Evolutionary conservation across 345 rosid genomes (phyloP).

Genomic region (Acer campestre): DNA sequence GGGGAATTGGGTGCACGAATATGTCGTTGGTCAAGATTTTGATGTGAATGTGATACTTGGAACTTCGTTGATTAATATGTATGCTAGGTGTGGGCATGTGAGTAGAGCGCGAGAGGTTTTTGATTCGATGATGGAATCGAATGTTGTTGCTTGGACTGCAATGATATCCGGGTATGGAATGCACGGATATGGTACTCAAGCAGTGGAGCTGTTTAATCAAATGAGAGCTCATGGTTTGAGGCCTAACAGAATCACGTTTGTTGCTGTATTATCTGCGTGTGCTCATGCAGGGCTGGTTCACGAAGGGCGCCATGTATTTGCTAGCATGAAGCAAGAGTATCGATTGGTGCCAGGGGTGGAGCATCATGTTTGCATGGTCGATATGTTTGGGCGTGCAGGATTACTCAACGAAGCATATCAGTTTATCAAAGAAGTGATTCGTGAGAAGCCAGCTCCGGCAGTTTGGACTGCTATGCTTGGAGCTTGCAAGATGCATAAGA

Average conservation of each 20-base stretch:
- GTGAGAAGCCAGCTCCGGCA: conserved; percentile 57
- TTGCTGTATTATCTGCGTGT: conserved; percentile 79
- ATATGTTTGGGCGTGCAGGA: conserved; percentile 90
- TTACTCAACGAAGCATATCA: conserved; percentile 59
- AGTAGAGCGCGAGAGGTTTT: conserved; percentile 62
- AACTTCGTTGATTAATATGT: conserved; percentile 80
- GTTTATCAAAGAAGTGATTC: conserved; percentile 48
- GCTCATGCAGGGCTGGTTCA: conserved; percentile 79
- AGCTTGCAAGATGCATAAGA: conserved; percentile 92
- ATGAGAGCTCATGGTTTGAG: conserved; percentile 45
- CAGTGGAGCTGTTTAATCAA: conserved; percentile 50
- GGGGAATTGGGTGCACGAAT: conserved; percentile 73
- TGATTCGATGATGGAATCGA: conserved; percentile 59
- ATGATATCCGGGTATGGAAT: conserved; percentile 86
- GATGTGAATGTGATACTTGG: conserved; percentile 69
- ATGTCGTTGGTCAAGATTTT: conserved; percentile 32
- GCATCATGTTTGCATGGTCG: conserved; percentile 83
- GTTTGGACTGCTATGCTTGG: conserved; percentile 96
- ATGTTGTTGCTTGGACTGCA: conserved; percentile 85
- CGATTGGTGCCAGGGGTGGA: conserved; percentile 60
- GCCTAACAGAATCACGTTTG: conserved; percentile 75
- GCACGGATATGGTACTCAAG: conserved; percentile 71
- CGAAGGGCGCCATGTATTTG: conserved; percentile 49
- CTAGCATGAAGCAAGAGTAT: conserved; percentile 55
- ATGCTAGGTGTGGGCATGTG: conserved; percentile 74